Evolutionary conservation across 495 filamentous ascomycete species (phyloP).

Genomic region (Pyronema domesticum): DNA sequence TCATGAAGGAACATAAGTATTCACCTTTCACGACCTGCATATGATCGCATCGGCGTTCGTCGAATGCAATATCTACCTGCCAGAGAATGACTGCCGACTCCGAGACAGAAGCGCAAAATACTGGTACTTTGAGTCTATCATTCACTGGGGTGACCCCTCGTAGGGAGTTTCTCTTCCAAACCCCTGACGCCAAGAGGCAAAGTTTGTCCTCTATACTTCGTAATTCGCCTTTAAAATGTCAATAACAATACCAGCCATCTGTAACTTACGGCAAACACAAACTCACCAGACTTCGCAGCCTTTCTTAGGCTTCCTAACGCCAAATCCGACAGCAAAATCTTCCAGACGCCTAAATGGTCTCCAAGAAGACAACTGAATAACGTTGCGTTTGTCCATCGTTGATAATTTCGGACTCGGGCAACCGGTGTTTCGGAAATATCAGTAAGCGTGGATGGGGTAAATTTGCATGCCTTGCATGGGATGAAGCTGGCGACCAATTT

Average conservation of each 20-base stretch:
- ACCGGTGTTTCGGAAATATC: not conserved
- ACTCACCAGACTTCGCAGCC: not conserved
- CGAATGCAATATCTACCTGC: conserved; percentile 15
- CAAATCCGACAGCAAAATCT: not conserved
- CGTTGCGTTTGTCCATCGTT: no score
- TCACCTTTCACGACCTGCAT: not conserved
- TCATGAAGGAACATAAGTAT: no score
- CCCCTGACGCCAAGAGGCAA: not conserved
- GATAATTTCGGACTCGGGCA: not conserved
- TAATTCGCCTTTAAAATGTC: not conserved
- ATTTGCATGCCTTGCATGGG: not conserved
- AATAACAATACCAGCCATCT: not conserved
- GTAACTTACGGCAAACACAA: not conserved
- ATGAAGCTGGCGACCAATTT: not conserved
- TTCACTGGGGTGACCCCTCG: not conserved
- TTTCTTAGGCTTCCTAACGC: not conserved
- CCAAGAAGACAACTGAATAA: not conserved
- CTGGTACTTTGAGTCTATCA: not conserved
- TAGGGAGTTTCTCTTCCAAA: not conserved
- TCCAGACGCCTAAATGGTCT: not conserved
- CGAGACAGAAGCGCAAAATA: not conserved
- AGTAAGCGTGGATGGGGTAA: not conserved
- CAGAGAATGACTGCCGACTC: conserved; percentile 9
- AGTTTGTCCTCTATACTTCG: not conserved
- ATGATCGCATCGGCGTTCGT: conserved; percentile 6